phyloP scores from a whole-genome alignment of 2,329 filamentous ascomycete species.

The Aspergillus texensis region DNA sequence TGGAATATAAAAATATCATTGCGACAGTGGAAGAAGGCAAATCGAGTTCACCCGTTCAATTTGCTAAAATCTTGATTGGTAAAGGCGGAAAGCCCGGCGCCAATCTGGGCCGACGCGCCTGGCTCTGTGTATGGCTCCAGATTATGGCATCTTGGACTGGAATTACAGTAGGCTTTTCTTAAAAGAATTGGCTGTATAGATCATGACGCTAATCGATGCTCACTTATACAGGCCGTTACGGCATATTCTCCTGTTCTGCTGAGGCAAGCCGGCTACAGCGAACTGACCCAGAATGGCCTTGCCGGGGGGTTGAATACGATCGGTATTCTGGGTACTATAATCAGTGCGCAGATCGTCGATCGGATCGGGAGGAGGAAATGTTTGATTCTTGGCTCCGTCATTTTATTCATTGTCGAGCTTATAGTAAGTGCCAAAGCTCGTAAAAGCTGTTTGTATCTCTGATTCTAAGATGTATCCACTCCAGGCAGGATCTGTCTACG shows the following conservation, averaged over 20 bases:
- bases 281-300: conserved; percentile 46
- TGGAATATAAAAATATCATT: conserved; percentile 41
- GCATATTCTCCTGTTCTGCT: conserved; percentile 36
- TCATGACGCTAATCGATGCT: conserved; percentile 25
- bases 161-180: conserved; percentile 39
- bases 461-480: neutral
- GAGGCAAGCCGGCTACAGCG: conserved; percentile 40
- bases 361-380: conserved; percentile 49
- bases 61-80: conserved; percentile 43
- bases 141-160: conserved; percentile 51
- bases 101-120: conserved; percentile 45
- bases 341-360: conserved; percentile 56
- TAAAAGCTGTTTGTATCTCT: conserved; percentile 29
- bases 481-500: conserved; percentile 47
- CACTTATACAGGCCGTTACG: conserved; percentile 35
- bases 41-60: conserved; percentile 41
- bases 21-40: conserved; percentile 32
- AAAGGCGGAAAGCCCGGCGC: conserved; percentile 31
- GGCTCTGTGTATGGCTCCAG: conserved; percentile 48
- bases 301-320: conserved; percentile 56
- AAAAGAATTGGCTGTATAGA: conserved; percentile 23
- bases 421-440: too few species aligned
- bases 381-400: conserved; percentile 43
- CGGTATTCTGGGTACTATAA: conserved; percentile 55
- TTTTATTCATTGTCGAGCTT: conserved; percentile 47